These are phyloP conservation scores for Nigrograna mackinnonii DNA, from an alignment of 2,329 filamentous ascomycete genomes.

Conservation along the genomic window DNA sequence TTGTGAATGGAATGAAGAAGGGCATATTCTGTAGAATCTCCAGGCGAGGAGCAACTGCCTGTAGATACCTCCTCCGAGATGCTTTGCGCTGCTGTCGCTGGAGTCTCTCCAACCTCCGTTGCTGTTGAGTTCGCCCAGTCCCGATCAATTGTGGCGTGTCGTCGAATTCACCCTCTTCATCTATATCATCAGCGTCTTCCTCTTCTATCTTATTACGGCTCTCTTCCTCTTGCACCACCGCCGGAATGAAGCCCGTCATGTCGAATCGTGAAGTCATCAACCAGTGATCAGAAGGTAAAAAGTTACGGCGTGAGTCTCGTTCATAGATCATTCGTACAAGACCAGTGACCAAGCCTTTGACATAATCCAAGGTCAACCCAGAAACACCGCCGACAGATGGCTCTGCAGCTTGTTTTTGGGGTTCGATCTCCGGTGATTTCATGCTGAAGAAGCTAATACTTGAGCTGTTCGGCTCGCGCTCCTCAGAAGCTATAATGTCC, in stretches of 20 bases:
- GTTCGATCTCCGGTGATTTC: conserved; percentile 18
- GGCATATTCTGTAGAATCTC: conserved; percentile 96
- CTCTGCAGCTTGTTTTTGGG: conserved; percentile 32
- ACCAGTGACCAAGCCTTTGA: conserved; percentile 78
- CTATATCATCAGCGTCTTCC: conserved; percentile 62
- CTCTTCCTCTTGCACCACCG: conserved; percentile 87
- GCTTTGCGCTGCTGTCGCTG: conserved; percentile 67
- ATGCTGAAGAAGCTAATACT: conserved; percentile 40
- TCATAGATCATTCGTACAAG: conserved; percentile 89
- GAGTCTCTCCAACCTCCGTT: conserved; percentile 64
- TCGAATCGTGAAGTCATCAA: conserved; percentile 88
- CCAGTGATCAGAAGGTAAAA: conserved; percentile 86
- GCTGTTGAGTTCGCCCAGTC: conserved; percentile 64
- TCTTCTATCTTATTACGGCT: conserved; percentile 69
- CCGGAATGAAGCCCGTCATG: conserved; percentile 83
- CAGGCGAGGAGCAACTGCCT: conserved; percentile 80
- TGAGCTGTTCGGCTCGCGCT: conserved; percentile 53
- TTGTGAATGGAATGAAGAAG: conserved; percentile 92
- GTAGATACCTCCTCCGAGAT: conserved; percentile 71
- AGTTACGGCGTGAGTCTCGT: conserved; percentile 84
- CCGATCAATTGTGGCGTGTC: conserved; percentile 50
- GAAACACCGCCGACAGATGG: conserved; percentile 63
- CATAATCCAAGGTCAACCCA: conserved; percentile 75
- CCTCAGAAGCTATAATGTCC: conserved; percentile 58
- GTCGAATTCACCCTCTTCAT: conserved; percentile 42